Conservation (phyloP, 352 stramenopile species). For the Phytopythium boreale region DNA sequence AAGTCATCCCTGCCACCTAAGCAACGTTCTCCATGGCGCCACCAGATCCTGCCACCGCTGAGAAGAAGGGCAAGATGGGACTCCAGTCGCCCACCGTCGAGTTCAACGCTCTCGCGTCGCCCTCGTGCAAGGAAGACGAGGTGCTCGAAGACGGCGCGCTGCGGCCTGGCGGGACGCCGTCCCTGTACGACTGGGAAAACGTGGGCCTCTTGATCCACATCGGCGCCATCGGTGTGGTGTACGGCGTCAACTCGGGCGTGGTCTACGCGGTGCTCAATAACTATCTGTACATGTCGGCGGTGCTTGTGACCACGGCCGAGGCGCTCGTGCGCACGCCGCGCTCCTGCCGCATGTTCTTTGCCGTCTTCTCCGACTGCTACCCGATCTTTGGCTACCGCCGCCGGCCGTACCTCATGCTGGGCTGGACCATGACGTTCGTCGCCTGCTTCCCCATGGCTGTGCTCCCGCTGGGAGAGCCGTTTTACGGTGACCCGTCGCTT, state of each 20-base stretch:
- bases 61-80: neutral
- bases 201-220: constrained; percentile 48
- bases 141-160: constrained; percentile 32
- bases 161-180: constrained; percentile 29
- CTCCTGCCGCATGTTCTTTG: constrained; percentile 23
- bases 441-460: constrained; percentile 24
- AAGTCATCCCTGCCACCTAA: neutral
- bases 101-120: neutral
- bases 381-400: constrained; percentile 40
- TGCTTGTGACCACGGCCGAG: constrained; percentile 20
- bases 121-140: neutral
- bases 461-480: constrained; percentile 21
- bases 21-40: neutral
- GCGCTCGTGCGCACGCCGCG: neutral
- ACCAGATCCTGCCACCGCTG: neutral
- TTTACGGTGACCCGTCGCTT: constrained; percentile 19
- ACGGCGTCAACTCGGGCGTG: constrained; percentile 30
- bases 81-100: neutral
- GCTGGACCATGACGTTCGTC: constrained; percentile 27
- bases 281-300: constrained; percentile 57
- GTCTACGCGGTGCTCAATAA: constrained; percentile 58
- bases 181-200: constrained; percentile 34
- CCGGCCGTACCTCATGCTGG: constrained; percentile 30
- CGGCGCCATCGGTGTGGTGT: constrained; percentile 38
- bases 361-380: constrained; percentile 33